Percentiles rank a stretch among this genome's conserved stretches.
Conservation (phyloP, 106 monocot species). For the Ottelia alismoides region DNA sequence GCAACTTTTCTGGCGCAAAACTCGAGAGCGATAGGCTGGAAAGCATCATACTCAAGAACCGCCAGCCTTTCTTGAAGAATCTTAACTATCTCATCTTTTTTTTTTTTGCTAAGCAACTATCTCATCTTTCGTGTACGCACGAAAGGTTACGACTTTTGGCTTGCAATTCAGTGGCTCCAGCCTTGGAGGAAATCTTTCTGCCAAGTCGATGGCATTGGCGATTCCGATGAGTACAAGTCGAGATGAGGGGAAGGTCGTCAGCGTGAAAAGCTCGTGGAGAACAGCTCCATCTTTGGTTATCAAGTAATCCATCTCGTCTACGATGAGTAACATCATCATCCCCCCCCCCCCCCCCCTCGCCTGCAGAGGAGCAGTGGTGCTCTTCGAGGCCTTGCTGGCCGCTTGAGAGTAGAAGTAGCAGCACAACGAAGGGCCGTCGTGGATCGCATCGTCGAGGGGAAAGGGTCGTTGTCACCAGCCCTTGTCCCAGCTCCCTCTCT, state of each 20-base stretch:
- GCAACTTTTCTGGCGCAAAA: slow-evolving; percentile 96
- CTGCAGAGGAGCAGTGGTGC: too few relatives aligned
- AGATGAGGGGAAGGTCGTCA: slow-evolving; percentile 77
- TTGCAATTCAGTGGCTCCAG: slow-evolving; percentile 86
- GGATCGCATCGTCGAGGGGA: too few relatives aligned
- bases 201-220: slow-evolving; percentile 90
- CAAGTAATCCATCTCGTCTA: slow-evolving; percentile 97
- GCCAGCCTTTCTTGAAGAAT: slow-evolving; percentile 77
- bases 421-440: too few relatives aligned
- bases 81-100: slow-evolving; percentile 71
- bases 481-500: too few relatives aligned
- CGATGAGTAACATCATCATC: slow-evolving; percentile 43
- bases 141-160: slow-evolving; percentile 65
- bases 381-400: too few relatives aligned
- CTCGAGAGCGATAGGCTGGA: slow-evolving; percentile 64
- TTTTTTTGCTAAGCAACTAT: too few relatives aligned
- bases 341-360: too few relatives aligned
- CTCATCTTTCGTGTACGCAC: slow-evolving; percentile 80
- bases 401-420: too few relatives aligned
- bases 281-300: slow-evolving; percentile 79
- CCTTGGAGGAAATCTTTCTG: slow-evolving; percentile 90
- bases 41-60: slow-evolving; percentile 68
- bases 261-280: slow-evolving; percentile 96
- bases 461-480: too few relatives aligned
- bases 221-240: slow-evolving; percentile 84